Conservation (phyloP, 768 basidiomycete species). For the Psilocybe sp. region DNA sequence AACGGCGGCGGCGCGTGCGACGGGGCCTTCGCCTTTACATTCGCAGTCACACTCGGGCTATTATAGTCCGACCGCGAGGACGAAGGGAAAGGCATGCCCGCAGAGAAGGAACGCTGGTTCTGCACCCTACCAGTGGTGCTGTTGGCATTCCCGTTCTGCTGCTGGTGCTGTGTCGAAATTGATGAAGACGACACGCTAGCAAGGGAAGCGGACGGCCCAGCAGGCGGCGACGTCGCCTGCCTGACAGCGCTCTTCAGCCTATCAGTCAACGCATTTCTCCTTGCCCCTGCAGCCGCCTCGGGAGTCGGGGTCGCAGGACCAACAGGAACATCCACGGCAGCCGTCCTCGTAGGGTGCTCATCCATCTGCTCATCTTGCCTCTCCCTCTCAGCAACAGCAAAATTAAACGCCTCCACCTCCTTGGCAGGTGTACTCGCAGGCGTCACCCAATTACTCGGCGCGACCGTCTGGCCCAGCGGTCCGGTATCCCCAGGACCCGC, state of each 20-base stretch:
- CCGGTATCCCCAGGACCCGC: too few species aligned
- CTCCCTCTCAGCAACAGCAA: too few species aligned
- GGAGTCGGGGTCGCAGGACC: not conserved
- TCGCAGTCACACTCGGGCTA: too few species aligned
- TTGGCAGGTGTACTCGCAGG: slow-evolving; percentile 32
- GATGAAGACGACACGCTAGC: slow-evolving; percentile 3
- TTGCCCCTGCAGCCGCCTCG: slow-evolving; percentile 20
- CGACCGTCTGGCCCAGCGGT: too few species aligned
- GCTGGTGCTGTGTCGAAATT: not conserved
- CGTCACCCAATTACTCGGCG: slow-evolving; percentile 12
- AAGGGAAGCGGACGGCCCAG: not conserved
- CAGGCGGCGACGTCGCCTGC: slow-evolving; percentile 12
- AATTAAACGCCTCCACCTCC: slow-evolving; percentile 10
- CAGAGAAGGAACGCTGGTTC: too few species aligned
- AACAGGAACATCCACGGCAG: not conserved
- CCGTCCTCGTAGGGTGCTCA: too few species aligned
- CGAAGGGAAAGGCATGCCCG: too few species aligned
- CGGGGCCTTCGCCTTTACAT: too few species aligned
- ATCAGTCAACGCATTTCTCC: slow-evolving; percentile 39
- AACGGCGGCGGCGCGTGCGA: not conserved
- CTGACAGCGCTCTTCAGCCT: slow-evolving; percentile 39
- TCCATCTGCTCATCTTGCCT: too few species aligned
- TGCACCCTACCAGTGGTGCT: too few species aligned
- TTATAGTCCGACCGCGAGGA: too few species aligned
- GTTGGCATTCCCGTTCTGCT: too few species aligned